phyloP scores from a whole-genome alignment of 768 basidiomycete species.

The Paxillus ammoniavirescens region DNA sequence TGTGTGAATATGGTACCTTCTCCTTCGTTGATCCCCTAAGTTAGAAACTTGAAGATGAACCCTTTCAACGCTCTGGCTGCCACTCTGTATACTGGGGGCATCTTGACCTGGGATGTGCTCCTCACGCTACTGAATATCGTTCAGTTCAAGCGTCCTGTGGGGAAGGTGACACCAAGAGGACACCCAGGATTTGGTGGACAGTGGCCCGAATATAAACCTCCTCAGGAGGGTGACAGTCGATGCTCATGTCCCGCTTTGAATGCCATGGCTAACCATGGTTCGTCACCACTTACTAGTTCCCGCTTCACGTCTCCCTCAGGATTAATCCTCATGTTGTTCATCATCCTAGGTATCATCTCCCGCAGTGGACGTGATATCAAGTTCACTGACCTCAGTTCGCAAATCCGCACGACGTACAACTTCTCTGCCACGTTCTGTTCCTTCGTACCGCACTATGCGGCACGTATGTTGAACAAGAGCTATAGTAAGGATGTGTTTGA shows the following conservation, averaged over 20 bases:
- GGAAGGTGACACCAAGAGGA: conserved; percentile 51
- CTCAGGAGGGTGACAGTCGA: conserved; percentile 62
- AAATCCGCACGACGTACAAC: conserved; percentile 56
- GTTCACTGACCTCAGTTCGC: conserved; percentile 39
- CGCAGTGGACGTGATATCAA: conserved; percentile 67
- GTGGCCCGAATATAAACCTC: conserved; percentile 67
- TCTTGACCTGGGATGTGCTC: background rate
- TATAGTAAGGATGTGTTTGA: conserved; percentile 58
- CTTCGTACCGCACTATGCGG: conserved; percentile 59
- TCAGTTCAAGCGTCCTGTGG: conserved; percentile 35
- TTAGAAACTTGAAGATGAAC: background rate
- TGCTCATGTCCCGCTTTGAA: conserved; percentile 73
- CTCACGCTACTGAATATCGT: background rate
- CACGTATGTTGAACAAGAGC: conserved; percentile 50
- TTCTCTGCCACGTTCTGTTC: conserved; percentile 62
- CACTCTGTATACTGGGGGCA: background rate
- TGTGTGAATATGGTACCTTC: background rate
- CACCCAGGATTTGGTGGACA: conserved; percentile 53
- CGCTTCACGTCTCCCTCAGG: background rate
- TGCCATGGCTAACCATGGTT: conserved; percentile 80
- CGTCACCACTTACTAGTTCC: background rate
- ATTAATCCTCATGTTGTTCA: background rate
- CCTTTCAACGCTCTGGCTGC: background rate
- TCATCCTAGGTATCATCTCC: conserved; percentile 36
- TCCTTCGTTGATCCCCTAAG: background rate